Evolutionary conservation across 768 basidiomycete species (phyloP).

Genomic region (Tricholoma flavovirens): DNA sequence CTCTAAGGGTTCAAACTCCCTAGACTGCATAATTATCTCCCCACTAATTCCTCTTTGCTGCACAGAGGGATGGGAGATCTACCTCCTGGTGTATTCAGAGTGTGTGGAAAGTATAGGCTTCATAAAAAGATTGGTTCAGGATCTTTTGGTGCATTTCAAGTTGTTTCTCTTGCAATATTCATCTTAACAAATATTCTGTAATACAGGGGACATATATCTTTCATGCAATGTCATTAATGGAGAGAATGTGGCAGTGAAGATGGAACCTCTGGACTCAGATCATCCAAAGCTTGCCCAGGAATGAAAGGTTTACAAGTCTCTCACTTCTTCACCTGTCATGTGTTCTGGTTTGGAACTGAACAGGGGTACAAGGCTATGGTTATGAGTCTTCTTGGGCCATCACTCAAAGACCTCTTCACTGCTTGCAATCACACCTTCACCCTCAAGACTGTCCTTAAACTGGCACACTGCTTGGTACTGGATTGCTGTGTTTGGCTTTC

Average conservation of each 20-base stretch:
- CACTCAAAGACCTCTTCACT: slow-evolving; percentile 1
- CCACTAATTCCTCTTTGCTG: too few species aligned
- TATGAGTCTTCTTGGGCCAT: slow-evolving; percentile 51
- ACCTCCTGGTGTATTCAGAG: slow-evolving; percentile 3
- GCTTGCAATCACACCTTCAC: background rate
- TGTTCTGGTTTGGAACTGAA: slow-evolving; percentile 61
- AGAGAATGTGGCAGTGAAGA: slow-evolving; percentile 80
- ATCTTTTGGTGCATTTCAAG: background rate
- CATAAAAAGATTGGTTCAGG: slow-evolving; percentile 2
- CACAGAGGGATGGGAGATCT: slow-evolving; percentile 2
- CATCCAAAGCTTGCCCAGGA: slow-evolving; percentile 82
- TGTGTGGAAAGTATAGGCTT: slow-evolving; percentile 2
- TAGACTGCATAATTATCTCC: too few species aligned
- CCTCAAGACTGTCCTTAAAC: slow-evolving; percentile 1
- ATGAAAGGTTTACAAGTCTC: slow-evolving; percentile 59
- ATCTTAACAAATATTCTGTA: too few species aligned
- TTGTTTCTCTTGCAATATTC: background rate
- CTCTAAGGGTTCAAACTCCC: too few species aligned
- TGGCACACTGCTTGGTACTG: background rate
- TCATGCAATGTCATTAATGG: slow-evolving; percentile 66
- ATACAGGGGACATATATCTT: background rate
- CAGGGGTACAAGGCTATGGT: slow-evolving; percentile 46
- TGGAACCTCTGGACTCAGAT: slow-evolving; percentile 33
- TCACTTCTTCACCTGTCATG: slow-evolving; percentile 66
- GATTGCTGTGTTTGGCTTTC: background rate